phyloP scores from a whole-genome alignment of 2,329 filamentous ascomycete genomes.

The Huntiella savannae region DNA sequence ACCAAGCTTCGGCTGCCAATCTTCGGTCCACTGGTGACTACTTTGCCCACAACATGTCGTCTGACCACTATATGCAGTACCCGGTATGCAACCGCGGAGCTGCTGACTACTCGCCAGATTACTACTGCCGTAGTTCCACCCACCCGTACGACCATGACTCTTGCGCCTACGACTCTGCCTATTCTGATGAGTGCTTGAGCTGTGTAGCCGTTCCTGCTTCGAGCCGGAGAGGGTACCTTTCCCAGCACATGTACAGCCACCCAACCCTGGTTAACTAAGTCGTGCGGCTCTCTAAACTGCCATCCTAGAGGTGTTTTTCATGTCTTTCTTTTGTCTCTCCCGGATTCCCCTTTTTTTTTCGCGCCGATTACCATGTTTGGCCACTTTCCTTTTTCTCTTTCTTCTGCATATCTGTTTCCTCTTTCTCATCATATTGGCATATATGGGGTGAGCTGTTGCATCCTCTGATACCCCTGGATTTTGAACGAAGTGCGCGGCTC shows the following conservation, averaged over 20 bases:
- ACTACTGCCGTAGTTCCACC: constrained; percentile 22
- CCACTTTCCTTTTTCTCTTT: constrained; percentile 13
- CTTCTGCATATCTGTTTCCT: constrained; percentile 1
- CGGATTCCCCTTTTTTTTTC: background rate
- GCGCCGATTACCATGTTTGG: constrained; percentile 10
- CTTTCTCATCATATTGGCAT: constrained; percentile 10
- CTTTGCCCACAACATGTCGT: constrained; percentile 25
- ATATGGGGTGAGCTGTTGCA: constrained; percentile 10
- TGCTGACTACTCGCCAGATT: constrained; percentile 18
- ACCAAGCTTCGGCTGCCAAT: constrained; percentile 35
- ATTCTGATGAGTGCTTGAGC: constrained; percentile 30
- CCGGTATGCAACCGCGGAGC: constrained; percentile 16
- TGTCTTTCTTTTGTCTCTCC: constrained; percentile 11
- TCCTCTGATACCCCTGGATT: constrained; percentile 10
- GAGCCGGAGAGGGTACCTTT: constrained; percentile 29
- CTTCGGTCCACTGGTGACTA: constrained; percentile 22
- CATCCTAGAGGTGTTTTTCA: background rate
- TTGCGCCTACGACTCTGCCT: constrained; percentile 30
- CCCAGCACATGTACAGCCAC: constrained; percentile 29
- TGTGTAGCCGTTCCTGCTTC: constrained; percentile 23
- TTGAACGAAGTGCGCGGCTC: constrained; percentile 6
- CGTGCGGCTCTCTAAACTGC: constrained; percentile 7
- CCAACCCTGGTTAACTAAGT: constrained; percentile 31
- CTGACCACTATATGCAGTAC: constrained; percentile 22
- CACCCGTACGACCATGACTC: constrained; percentile 29